Evolutionary conservation across 805 yeast species (phyloP).

Genomic region (Spathaspora passalidarum): DNA sequence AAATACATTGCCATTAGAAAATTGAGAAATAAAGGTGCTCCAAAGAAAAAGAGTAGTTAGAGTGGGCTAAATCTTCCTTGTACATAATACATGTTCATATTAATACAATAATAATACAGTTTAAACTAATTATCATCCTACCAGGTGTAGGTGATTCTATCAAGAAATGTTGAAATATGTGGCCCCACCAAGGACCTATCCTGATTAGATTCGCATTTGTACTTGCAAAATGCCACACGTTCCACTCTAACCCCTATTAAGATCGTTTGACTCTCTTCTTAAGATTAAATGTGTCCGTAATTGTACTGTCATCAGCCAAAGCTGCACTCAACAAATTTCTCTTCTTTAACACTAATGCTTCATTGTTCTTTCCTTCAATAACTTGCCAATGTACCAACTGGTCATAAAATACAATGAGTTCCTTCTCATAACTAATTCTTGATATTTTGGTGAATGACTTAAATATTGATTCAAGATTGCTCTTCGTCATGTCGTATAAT

Average conservation of each 20-base stretch:
- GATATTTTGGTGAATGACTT: neutral
- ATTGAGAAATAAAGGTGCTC: slow-evolving; percentile 89
- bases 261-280: slow-evolving; percentile 8
- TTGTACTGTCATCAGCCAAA: neutral
- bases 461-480: neutral
- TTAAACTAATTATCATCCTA: neutral
- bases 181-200: too few relatives aligned
- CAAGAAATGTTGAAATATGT: too few relatives aligned
- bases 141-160: neutral
- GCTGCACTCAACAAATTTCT: neutral
- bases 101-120: slow-evolving; percentile 6
- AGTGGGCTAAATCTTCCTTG: slow-evolving; percentile 2
- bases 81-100: slow-evolving; percentile 3
- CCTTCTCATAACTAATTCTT: neutral
- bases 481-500: neutral
- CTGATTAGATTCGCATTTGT: too few relatives aligned
- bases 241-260: neutral
- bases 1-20: slow-evolving; percentile 61
- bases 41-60: slow-evolving; percentile 54
- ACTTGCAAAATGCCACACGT: neutral
- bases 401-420: neutral
- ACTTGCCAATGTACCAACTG: neutral
- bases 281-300: slow-evolving; percentile 20
- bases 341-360: neutral
- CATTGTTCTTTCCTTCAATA: neutral